Conservation (phyloP, 1,139 yeast genomes). For the Pichia cactophila region DNA sequence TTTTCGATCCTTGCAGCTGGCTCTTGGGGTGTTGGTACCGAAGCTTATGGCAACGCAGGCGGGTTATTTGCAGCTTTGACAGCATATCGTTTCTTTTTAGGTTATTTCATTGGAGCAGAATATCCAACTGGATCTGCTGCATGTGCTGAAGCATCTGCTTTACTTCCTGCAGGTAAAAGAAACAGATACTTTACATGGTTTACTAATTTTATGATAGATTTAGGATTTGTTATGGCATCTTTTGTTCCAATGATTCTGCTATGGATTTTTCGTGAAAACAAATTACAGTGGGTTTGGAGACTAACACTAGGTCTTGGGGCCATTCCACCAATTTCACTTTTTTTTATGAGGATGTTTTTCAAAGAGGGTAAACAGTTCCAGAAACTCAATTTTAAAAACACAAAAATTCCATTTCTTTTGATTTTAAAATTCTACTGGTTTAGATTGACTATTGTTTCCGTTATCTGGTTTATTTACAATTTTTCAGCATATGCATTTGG, state of each 20-base stretch:
- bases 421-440: conserved; percentile 80
- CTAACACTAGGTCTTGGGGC: conserved; percentile 84
- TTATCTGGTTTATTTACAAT: conserved; percentile 89
- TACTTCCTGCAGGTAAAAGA: conserved; percentile 71
- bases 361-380: conserved; percentile 64
- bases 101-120: conserved; percentile 81
- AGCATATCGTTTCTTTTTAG: conserved; percentile 77
- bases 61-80: conserved; percentile 81
- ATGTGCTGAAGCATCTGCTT: conserved; percentile 83
- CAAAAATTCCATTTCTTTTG: conserved; percentile 58
- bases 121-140: conserved; percentile 93
- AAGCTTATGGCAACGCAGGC: conserved; percentile 38
- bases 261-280: conserved; percentile 69
- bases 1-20: conserved; percentile 77
- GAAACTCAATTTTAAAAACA: conserved; percentile 62
- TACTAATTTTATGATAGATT: conserved; percentile 82
- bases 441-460: conserved; percentile 59
- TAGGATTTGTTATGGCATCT: conserved; percentile 76
- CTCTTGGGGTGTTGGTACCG: conserved; percentile 67
- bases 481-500: conserved; percentile 85
- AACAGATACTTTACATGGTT: conserved; percentile 87
- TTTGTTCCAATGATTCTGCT: conserved; percentile 81
- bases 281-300: conserved; percentile 85
- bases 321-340: conserved; percentile 71
- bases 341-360: conserved; percentile 69